Conservation (phyloP, 139 green algal species). For the Chlamydomonas sp. region DNA sequence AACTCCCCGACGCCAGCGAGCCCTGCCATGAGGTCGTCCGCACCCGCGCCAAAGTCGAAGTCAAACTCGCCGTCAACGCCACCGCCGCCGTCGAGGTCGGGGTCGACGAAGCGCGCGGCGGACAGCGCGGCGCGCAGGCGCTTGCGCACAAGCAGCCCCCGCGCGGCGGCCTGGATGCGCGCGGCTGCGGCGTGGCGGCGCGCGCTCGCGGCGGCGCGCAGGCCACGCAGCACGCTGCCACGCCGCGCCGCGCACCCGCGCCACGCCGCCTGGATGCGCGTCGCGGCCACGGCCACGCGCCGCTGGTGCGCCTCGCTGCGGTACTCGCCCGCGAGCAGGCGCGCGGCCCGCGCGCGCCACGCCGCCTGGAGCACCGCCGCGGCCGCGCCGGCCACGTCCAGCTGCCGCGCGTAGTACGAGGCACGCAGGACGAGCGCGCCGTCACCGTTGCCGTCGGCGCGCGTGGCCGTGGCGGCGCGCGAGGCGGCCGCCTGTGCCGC, state of each 20-base stretch:
- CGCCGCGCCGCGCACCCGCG: background rate
- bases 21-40: constrained; percentile 23
- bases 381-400: background rate
- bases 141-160: constrained; percentile 13
- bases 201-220: too few relatives aligned
- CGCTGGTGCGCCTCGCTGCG: background rate
- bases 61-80: constrained; percentile 11
- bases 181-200: background rate
- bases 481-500: background rate
- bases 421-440: background rate
- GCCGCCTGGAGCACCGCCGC: background rate
- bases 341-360: background rate
- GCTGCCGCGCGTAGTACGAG: background rate
- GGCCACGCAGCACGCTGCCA: background rate
- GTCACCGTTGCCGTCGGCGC: background rate
- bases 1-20: background rate
- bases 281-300: background rate
- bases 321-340: background rate
- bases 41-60: constrained; percentile 6
- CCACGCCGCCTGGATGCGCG: background rate
- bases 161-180: constrained; percentile 13
- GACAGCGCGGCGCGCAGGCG: constrained; percentile 1
- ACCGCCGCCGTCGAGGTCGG: background rate
- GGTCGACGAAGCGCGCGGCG: background rate
- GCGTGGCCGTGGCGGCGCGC: too few relatives aligned